Evolutionary conservation across 441 rosid genomes (phyloP), one percentile per base, ranked within the genome.

Genomic region (Jatropha podagrica): DNA sequence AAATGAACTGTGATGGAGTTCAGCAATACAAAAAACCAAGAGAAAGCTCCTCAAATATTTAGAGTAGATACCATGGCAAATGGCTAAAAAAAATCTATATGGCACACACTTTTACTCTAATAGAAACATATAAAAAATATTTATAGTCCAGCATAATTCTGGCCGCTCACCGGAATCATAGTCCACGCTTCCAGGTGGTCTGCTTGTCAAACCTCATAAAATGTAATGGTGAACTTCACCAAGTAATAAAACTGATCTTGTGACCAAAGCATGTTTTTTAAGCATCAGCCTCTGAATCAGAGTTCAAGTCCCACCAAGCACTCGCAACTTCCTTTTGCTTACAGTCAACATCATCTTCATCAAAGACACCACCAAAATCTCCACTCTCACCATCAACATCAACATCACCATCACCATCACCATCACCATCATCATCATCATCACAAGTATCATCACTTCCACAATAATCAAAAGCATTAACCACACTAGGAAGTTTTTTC

Each of bases 301-400:
- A 75, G 59, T 87, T 89, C 75, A 91, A 68, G 79, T 90, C 87
- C 93, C 93, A 89, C 93, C 95, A 90, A 78, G 86, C 80, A 68
- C 90, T 80, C 38, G 32, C 67, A 80, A 76, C 81, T 76, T 82
- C 84, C 75, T 65, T 80, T 23, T 69, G 75, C 52, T 63, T 17
- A 23, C 64, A 51, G 60, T 78, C 86, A 32, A 65, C 79, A 78
- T 70, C 84, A 11, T 18, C 54, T 20, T 68, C 84, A 69, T 75
- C 80, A 69, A 73, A 63, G 65, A 65, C 58, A n/a, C 67, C 82
- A 72, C 75, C 77, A 38, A 82, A 32, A 18, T 72, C 81, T 5
- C 13, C 72, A 67, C 48, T 2, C 48, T 44, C 48, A 4, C 48
- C 6, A 44, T 78, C 81, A n/a, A 64, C 51, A 61, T 62, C 60